Base-by-base conservation (phyloP, 495 filamentous ascomycete species). In the Chaetomidium leptoderma region DNA sequence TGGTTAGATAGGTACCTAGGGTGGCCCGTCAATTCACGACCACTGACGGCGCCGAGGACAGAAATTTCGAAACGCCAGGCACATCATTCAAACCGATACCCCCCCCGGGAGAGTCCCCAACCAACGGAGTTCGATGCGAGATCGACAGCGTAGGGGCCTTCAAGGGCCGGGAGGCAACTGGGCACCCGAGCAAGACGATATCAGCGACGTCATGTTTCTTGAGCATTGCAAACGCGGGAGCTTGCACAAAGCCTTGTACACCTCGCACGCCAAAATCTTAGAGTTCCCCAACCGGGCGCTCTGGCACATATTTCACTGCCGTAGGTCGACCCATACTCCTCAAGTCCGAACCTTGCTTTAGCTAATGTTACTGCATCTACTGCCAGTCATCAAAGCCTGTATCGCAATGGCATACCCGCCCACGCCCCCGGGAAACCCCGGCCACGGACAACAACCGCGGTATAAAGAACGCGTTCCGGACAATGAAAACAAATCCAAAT, bases 221-320 rank as follows among this genome's bases (percentile, higher is more conserved):
- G 43, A 46, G 26, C 29, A 46, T 24, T 29, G 23, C 43, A 0
- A 26, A 24, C 43, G 43, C 43, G 43, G 43, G 10, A 46, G 43
- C 24, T 19, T 46, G 21, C 4, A 46, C 43, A 27, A 46, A 16
- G 43, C 43, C 14, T 24, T 46, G 11, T 26, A 3, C 24, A 16
- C 7, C 3, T 1, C 24, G 43, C 4, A 29, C 4, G 4, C 13
- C 2, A 29, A 29, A 6, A 6, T 4, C 0, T 13, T 43, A 4
- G 14, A 6, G 11, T 46, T 46, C n/a, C 43, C 23, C 11, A 23
- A 16, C 11, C 23, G 43, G 14, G 23, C 26, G 4, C 43, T 46
- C 23, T 46, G 43, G 43, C 23, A 46, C 13, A 46, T 46, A 8
- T 46, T 46, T 11, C 43, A 46, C 8, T 46, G 43, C 43, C 43